These are phyloP conservation scores for Peterozyma xylosa DNA, from an alignment of 805 yeast genomes.

Conservation along the genomic window DNA sequence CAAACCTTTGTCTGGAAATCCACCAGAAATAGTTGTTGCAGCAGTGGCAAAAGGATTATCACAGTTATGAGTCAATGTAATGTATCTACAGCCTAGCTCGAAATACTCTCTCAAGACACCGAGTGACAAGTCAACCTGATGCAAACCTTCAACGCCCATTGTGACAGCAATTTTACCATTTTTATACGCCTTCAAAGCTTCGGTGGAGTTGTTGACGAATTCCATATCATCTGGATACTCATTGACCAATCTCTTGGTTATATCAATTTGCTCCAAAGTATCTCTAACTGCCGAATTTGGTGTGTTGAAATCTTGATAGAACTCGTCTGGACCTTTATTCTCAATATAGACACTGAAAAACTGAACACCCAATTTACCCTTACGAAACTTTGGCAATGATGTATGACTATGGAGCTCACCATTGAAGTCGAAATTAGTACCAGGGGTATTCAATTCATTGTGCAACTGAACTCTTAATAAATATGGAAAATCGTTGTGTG, in stretches of 20 bases:
- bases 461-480: constrained; percentile 37
- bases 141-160: constrained; percentile 39
- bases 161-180: constrained; percentile 28
- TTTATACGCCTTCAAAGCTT: constrained; percentile 28
- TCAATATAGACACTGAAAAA: constrained; percentile 44
- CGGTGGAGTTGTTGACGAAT: constrained; percentile 31
- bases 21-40: constrained; percentile 33
- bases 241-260: constrained; percentile 34
- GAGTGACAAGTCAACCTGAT: constrained; percentile 33
- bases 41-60: constrained; percentile 42
- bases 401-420: constrained; percentile 33
- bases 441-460: constrained; percentile 27
- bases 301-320: constrained; percentile 36
- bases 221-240: constrained; percentile 30
- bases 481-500: constrained; percentile 47
- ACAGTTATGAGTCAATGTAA: constrained; percentile 39
- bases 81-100: constrained; percentile 36
- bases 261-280: constrained; percentile 47
- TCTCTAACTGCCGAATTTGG: constrained; percentile 39
- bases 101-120: constrained; percentile 32
- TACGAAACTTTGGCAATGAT: constrained; percentile 30
- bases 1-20: constrained; percentile 31
- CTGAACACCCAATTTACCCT: constrained; percentile 41
- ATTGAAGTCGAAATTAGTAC: constrained; percentile 31
- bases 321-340: constrained; percentile 26